Evolutionary conservation across 169 alveolate genomes (phyloP).

Genomic region (Plasmodium vinckei): DNA sequence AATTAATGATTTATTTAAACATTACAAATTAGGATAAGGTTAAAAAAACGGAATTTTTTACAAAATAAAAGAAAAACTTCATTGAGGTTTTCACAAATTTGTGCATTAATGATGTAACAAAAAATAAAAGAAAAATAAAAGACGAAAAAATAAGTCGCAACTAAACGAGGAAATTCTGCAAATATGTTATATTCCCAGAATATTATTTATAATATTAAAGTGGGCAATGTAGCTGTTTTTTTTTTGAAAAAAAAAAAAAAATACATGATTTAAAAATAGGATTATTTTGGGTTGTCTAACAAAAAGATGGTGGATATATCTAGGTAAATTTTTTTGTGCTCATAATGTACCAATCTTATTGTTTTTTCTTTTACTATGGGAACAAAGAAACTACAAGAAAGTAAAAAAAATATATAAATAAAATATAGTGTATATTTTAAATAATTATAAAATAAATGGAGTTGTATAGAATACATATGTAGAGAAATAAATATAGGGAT

Average conservation of each 20-base stretch:
- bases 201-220: background rate
- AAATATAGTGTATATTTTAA: background rate
- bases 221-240: background rate
- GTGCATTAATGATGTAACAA: background rate
- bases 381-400: constrained; percentile 43
- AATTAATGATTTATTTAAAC: no score
- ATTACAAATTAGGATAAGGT: no score
- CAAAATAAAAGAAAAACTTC: no score
- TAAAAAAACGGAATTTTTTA: no score
- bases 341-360: constrained; percentile 69
- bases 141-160: background rate
- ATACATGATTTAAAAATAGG: background rate
- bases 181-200: background rate
- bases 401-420: constrained; percentile 4
- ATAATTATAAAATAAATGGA: no score
- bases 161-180: background rate
- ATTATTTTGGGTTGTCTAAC: constrained; percentile 43
- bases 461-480: no score
- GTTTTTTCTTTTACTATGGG: constrained; percentile 76
- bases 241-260: background rate
- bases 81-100: no score
- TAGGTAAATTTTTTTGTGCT: constrained; percentile 54
- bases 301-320: constrained; percentile 73
- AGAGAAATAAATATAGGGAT: no score
- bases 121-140: background rate